These are phyloP conservation scores for Lyophyllum decastes DNA, from an alignment of 768 basidiomycete species.

Conservation along the genomic window DNA sequence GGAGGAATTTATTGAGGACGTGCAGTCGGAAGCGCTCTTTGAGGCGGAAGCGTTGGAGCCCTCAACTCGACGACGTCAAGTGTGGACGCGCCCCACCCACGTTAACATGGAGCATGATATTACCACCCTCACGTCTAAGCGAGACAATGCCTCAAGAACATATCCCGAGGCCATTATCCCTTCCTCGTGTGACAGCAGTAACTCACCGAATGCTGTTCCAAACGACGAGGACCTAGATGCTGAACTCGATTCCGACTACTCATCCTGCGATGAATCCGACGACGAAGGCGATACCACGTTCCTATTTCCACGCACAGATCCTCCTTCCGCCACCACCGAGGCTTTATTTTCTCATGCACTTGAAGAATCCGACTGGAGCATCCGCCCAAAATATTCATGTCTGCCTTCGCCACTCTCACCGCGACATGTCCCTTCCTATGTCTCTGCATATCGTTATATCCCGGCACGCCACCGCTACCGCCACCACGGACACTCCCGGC, in stretches of 20 bases:
- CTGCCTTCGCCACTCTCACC: constrained; percentile 41
- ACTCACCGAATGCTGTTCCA: constrained; percentile 13
- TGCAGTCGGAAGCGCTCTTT: background rate
- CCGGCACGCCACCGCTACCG: constrained; percentile 43
- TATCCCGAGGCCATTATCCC: background rate
- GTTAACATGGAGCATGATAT: constrained; percentile 20
- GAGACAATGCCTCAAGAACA: constrained; percentile 1
- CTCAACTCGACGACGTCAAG: constrained; percentile 12
- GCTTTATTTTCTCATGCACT: background rate
- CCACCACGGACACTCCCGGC: constrained; percentile 66
- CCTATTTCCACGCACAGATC: constrained; percentile 9
- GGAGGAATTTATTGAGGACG: constrained; percentile 1
- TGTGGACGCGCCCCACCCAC: background rate
- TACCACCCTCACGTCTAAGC: constrained; percentile 11
- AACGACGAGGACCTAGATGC: constrained; percentile 22
- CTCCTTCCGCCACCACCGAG: constrained; percentile 18
- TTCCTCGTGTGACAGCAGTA: constrained; percentile 8
- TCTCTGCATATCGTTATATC: constrained; percentile 19
- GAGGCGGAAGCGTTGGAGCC: constrained; percentile 13
- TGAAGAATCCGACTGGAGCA: constrained; percentile 21
- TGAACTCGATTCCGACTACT: constrained; percentile 25
- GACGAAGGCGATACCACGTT: constrained; percentile 20
- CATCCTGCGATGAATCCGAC: constrained; percentile 22
- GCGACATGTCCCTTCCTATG: constrained; percentile 19
- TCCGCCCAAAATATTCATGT: constrained; percentile 34